A percentile compares a stretch with the other conserved stretches of the same genome.
phyloP scores from a whole-genome alignment of 495 filamentous ascomycete genomes.

The Mycothermus thermophilus region DNA sequence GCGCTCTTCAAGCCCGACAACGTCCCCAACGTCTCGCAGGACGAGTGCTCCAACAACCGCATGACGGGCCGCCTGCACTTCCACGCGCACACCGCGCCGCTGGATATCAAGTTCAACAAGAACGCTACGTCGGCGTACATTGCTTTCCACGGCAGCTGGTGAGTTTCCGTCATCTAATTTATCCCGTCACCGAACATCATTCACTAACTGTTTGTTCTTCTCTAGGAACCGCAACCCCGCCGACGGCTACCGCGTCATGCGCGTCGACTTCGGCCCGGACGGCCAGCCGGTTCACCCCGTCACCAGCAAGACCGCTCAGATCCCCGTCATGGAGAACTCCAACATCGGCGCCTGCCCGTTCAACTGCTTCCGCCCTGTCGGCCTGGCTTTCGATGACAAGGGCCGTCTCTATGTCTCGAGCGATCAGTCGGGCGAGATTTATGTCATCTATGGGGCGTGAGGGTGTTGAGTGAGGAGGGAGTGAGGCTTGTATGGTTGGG shows the following conservation, averaged over 20 bases:
- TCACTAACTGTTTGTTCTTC: too few relatives aligned
- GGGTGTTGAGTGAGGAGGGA: too few relatives aligned
- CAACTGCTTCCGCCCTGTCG: conserved; percentile 37
- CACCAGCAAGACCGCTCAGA: conserved; percentile 26
- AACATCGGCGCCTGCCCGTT: conserved; percentile 22
- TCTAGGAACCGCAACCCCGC: conserved; percentile 29
- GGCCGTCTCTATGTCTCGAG: conserved; percentile 36
- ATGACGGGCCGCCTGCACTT: conserved; percentile 37
- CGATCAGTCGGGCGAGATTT: conserved; percentile 36
- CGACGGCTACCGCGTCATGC: conserved; percentile 35
- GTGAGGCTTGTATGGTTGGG: too few relatives aligned
- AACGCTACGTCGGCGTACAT: conserved; percentile 30
- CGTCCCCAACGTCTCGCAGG: conserved; percentile 10
- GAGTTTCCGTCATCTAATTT: conserved; percentile 6
- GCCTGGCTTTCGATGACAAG: conserved; percentile 33
- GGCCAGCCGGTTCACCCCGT: conserved; percentile 28
- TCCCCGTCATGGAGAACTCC: conserved; percentile 34
- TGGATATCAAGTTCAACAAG: conserved; percentile 39
- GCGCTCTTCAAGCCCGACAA: conserved; percentile 29
- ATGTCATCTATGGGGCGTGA: conserved; percentile 29
- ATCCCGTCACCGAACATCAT: neutral
- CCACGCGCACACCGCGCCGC: conserved; percentile 40
- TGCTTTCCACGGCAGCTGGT: conserved; percentile 46
- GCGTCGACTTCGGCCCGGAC: conserved; percentile 31
- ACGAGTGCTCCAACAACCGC: conserved; percentile 19